Evolutionary conservation across 805 yeast species (phyloP), one percentile per base, ranked within the genome.

Genomic region (Schwanniomyces occidentalis): DNA sequence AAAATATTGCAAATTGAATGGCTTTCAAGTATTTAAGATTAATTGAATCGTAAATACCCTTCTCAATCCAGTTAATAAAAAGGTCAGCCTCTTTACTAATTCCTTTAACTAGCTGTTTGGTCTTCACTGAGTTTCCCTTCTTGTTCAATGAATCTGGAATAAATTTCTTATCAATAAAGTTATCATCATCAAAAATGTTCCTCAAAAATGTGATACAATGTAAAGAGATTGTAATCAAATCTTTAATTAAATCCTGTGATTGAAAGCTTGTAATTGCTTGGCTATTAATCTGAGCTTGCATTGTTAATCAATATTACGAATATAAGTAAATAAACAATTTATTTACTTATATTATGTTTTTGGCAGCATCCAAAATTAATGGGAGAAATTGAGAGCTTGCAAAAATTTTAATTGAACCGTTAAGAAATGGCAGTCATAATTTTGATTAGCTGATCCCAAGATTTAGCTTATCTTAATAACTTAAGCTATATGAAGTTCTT

Each of bases 161-260:
- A 49, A 72, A 73, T 23, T 62, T 50, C 37, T 68, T 71, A 44
- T 78, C 82, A 17, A 60, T 60, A 49, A 75, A 80, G 46, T 63
- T 66, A 8, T 68, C 73, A 41, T 79, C 82, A 6, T 75, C 75
- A 40, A 80, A 79, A 14, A 80, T 54, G 1, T 80, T 79, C 38
- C 85, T 61, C 10, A 79, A 53, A 45, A 68, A 80, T 2, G 80
- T 71, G 17, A 80, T 57, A 45, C 83, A 76, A 2, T 83, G 80
- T 44, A 79, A 61, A 0, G 81, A 67, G 67, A 76, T 74, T 0
- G 66, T 53, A 12, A 78, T 42, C 54, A 76, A 62, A 2, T 78
- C 65, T 34, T 75, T 69, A 5, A 77, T 58, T 35, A 75, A 51
- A 8, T 18, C 12, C 13, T 22, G 31, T 1, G 47, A 45, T 19